These are phyloP conservation scores for Geopyxis carbonaria DNA, from an alignment of 495 filamentous ascomycete species.

Conservation along the genomic window DNA sequence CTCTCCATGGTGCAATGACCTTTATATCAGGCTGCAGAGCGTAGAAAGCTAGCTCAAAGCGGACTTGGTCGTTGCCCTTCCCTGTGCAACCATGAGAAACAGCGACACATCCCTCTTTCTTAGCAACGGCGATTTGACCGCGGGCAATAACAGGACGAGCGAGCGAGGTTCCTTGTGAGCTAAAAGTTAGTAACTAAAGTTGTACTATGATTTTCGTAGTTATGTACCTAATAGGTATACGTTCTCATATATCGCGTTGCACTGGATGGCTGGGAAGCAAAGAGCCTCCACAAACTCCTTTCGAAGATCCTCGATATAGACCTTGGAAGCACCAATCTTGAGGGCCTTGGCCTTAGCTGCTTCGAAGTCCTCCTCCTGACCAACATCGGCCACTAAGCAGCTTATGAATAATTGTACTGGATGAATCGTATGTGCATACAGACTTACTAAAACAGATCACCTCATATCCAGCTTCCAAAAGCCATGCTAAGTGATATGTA, in stretches of 20 bases:
- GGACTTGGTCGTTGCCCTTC: slow-evolving; percentile 76
- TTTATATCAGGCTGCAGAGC: slow-evolving; percentile 61
- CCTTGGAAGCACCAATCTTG: slow-evolving; percentile 48
- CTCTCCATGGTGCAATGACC: slow-evolving; percentile 78
- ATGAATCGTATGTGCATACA: background rate
- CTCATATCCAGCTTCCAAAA: slow-evolving; percentile 52
- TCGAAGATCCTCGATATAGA: slow-evolving; percentile 50
- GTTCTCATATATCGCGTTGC: slow-evolving; percentile 78
- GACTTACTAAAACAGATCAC: slow-evolving; percentile 46
- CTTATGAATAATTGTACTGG: no score
- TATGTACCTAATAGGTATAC: slow-evolving; percentile 55
- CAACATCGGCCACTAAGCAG: slow-evolving; percentile 44
- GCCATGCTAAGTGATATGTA: slow-evolving; percentile 37
- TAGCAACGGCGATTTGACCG: slow-evolving; percentile 56
- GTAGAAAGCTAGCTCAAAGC: slow-evolving; percentile 62
- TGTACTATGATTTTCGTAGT: background rate
- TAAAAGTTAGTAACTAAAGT: background rate
- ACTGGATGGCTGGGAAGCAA: slow-evolving; percentile 73
- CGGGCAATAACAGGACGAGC: slow-evolving; percentile 83
- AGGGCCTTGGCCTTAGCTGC: slow-evolving; percentile 48
- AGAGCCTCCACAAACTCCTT: slow-evolving; percentile 70
- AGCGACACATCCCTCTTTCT: slow-evolving; percentile 46
- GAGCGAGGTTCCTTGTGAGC: slow-evolving; percentile 42
- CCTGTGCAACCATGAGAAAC: slow-evolving; percentile 72
- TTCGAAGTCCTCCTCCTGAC: slow-evolving; percentile 49